phyloP scores from a whole-genome alignment of 129 eudicot species.

The Escallonia rubra region DNA sequence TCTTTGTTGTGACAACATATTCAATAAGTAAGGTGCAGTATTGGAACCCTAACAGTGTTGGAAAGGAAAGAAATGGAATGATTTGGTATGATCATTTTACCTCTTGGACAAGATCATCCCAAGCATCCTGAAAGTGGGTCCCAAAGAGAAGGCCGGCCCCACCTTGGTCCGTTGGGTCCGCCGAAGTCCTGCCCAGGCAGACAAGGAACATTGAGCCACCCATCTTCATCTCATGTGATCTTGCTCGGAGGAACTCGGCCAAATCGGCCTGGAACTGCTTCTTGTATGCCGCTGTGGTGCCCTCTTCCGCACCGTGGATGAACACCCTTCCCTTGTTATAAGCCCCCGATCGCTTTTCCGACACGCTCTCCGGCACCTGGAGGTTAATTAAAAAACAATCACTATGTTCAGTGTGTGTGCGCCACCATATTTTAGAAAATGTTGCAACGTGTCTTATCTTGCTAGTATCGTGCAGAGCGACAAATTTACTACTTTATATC shows the following conservation, averaged over 20 bases:
- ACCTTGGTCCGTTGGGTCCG: conserved; percentile 87
- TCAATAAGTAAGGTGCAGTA: too few species aligned
- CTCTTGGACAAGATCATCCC: conserved; percentile 98
- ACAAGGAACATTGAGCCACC: conserved; percentile 95
- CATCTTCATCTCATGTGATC: conserved; percentile 62
- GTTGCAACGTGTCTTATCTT: too few species aligned
- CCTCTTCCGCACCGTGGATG: conserved; percentile 72
- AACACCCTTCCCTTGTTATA: conserved; percentile 77
- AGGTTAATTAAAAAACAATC: neutral
- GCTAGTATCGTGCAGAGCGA: too few species aligned
- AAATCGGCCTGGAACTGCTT: conserved; percentile 72
- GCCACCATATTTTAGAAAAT: too few species aligned
- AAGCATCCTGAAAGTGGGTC: conserved; percentile 97
- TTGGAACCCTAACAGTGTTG: too few species aligned
- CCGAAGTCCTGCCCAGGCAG: conserved; percentile 70
- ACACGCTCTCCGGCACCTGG: conserved; percentile 77
- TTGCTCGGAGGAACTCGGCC: conserved; percentile 51
- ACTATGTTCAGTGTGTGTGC: neutral
- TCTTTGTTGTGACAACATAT: neutral
- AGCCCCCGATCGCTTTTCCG: conserved; percentile 60
- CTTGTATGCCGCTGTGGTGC: conserved; percentile 48
- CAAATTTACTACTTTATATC: too few species aligned
- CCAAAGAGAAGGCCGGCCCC: conserved; percentile 95
- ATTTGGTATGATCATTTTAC: conserved; percentile 28
- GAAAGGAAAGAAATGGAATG: neutral